Conservation (phyloP, 2,329 filamentous ascomycete species). For the Trematosphaeria pertusa region DNA sequence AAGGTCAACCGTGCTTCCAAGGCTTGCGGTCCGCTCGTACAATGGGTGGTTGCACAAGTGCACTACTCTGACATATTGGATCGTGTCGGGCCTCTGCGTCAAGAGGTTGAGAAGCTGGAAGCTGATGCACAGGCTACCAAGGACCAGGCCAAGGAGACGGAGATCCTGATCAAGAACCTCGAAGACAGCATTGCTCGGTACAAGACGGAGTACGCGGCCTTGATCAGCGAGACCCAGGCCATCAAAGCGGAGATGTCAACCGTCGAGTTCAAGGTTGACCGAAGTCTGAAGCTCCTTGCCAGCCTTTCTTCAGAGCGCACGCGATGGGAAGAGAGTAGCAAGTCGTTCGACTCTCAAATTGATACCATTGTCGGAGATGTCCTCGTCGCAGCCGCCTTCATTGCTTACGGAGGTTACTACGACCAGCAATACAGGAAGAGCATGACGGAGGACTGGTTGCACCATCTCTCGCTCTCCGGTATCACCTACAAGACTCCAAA, state of each 20-base stretch:
- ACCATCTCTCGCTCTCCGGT: constrained; percentile 91
- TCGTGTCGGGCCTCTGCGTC: constrained; percentile 87
- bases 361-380: constrained; percentile 95
- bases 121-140: constrained; percentile 90
- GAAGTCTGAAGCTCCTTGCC: constrained; percentile 91
- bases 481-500: constrained; percentile 93
- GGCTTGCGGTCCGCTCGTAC: constrained; percentile 93
- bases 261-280: constrained; percentile 97
- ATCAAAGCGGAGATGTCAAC: constrained; percentile 97
- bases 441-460: constrained; percentile 97
- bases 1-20: constrained; percentile 95
- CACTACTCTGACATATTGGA: constrained; percentile 98
- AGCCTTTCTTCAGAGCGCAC: constrained; percentile 92
- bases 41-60: constrained; percentile 97
- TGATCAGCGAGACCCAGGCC: constrained; percentile 95
- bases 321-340: constrained; percentile 97
- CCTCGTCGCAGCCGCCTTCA: constrained; percentile 92
- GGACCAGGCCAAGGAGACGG: constrained; percentile 88
- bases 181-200: constrained; percentile 93
- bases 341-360: constrained; percentile 97
- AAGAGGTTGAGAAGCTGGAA: constrained; percentile 87
- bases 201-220: constrained; percentile 92
- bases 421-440: constrained; percentile 97
- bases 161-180: constrained; percentile 82
- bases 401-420: constrained; percentile 95